Percentiles rank a stretch among this genome's conserved stretches.
These are phyloP conservation scores for Parachaetomium inaequale DNA, from an alignment of 495 filamentous ascomycete species.

Conservation along the genomic window DNA sequence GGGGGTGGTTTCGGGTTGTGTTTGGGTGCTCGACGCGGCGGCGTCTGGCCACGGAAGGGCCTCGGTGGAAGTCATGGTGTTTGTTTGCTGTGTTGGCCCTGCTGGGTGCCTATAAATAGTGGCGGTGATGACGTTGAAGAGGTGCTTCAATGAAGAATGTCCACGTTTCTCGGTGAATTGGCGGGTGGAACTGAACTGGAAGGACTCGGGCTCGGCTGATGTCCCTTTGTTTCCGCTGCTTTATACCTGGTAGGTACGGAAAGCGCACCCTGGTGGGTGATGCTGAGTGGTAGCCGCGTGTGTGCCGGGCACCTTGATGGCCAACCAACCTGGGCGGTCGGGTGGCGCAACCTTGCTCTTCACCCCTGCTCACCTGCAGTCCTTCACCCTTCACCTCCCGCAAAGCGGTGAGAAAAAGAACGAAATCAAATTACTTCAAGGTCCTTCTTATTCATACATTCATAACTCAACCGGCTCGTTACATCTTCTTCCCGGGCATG, in stretches of 20 bases:
- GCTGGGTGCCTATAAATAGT: background rate
- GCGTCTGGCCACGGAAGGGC: background rate
- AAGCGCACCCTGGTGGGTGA: background rate
- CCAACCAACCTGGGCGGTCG: background rate
- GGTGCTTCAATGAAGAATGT: background rate
- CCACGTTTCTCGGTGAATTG: background rate
- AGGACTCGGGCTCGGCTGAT: background rate
- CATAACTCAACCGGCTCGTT: background rate
- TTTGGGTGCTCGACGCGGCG: background rate
- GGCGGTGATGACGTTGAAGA: constrained; percentile 1
- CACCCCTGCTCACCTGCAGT: background rate
- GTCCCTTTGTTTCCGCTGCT: background rate
- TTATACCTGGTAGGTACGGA: background rate
- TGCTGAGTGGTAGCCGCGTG: background rate
- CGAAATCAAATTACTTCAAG: background rate
- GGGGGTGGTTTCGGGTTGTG: background rate
- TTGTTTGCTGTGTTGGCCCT: background rate
- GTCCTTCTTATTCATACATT: background rate
- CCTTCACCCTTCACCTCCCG: background rate
- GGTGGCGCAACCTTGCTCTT: background rate
- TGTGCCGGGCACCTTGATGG: constrained; percentile 19
- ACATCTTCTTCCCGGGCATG: constrained; percentile 20
- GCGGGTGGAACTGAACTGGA: background rate
- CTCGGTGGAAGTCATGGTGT: background rate
- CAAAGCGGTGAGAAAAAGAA: background rate